These are phyloP conservation scores for Phycomyces nitens DNA, from an alignment of 192 early-diverging fungal genomes.

Conservation along the genomic window DNA sequence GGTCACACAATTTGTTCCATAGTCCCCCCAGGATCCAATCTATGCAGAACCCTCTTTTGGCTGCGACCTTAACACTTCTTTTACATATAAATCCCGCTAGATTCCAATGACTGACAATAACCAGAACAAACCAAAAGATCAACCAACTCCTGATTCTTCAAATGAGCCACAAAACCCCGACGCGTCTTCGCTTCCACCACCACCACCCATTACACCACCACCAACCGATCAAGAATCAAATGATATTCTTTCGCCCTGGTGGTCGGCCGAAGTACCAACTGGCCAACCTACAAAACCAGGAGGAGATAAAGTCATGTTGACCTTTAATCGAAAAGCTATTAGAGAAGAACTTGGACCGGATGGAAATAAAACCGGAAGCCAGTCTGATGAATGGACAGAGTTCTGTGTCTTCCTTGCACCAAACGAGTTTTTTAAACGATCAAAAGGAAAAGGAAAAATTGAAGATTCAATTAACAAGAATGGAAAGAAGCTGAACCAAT, in stretches of 20 bases:
- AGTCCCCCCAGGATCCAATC: too few relatives aligned
- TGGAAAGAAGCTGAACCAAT: slow-evolving; percentile 7
- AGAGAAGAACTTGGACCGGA: background rate
- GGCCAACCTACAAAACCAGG: background rate
- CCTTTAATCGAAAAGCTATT: background rate
- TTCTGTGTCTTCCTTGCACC: slow-evolving; percentile 23
- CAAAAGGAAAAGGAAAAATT: slow-evolving; percentile 17
- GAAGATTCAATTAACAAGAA: slow-evolving; percentile 2
- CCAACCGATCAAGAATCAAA: slow-evolving; percentile 14
- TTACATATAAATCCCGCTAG: too few relatives aligned
- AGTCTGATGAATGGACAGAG: slow-evolving; percentile 27
- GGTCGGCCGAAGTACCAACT: slow-evolving; percentile 18
- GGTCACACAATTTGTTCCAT: too few relatives aligned
- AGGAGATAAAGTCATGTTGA: background rate
- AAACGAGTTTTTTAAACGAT: background rate
- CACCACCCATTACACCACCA: slow-evolving; percentile 12
- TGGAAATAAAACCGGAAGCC: background rate
- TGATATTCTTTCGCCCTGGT: slow-evolving; percentile 24
- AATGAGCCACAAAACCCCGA: too few relatives aligned
- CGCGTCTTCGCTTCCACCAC: background rate
- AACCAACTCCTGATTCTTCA: too few relatives aligned
- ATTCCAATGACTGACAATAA: too few relatives aligned
- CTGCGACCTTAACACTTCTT: too few relatives aligned
- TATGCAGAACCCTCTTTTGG: too few relatives aligned
- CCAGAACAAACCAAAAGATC: too few relatives aligned